A percentile compares a stretch with the other conserved stretches of the same genome.
Conservation (phyloP, 352 stramenopile species). For the Globisporangium orthogonon region DNA sequence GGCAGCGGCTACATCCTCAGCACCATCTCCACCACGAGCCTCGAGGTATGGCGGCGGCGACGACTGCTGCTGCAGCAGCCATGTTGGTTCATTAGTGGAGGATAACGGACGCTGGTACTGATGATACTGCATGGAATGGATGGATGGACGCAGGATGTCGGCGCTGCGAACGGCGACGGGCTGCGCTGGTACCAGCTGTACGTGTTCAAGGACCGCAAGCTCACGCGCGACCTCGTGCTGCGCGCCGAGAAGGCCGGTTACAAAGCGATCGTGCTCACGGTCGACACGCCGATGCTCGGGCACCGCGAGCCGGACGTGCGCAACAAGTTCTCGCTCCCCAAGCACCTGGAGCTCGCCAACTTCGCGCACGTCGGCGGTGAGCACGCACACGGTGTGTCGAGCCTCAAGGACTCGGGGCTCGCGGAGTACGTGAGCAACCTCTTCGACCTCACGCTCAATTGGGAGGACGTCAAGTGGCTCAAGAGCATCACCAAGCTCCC, state of each 20-base stretch:
- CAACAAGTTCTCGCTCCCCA: slow-evolving; percentile 87
- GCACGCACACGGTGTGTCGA: slow-evolving; percentile 58
- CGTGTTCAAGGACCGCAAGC: slow-evolving; percentile 91
- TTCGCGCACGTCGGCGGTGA: slow-evolving; percentile 40
- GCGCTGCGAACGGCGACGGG: slow-evolving; percentile 54
- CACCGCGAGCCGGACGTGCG: slow-evolving; percentile 94
- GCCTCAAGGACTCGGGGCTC: slow-evolving; percentile 40
- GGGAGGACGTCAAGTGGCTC: slow-evolving; percentile 90
- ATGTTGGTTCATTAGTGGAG: neutral
- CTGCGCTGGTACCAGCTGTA: slow-evolving; percentile 95
- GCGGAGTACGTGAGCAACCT: slow-evolving; percentile 61
- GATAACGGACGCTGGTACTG: neutral
- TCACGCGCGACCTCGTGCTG: slow-evolving; percentile 89
- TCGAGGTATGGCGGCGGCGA: slow-evolving; percentile 45
- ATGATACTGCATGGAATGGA: neutral
- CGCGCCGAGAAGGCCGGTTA: slow-evolving; percentile 91
- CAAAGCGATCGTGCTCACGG: slow-evolving; percentile 93
- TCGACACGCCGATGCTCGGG: slow-evolving; percentile 94
- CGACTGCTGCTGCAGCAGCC: neutral
- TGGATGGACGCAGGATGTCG: slow-evolving; percentile 28
- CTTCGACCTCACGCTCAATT: slow-evolving; percentile 94
- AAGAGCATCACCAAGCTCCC: slow-evolving; percentile 89
- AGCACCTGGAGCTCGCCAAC: slow-evolving; percentile 52
- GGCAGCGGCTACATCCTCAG: slow-evolving; percentile 91
- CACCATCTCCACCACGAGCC: slow-evolving; percentile 88